These are phyloP conservation scores for Paratrypanosoma confusum DNA, from an alignment of 208 protist species.

Conservation along the genomic window DNA sequence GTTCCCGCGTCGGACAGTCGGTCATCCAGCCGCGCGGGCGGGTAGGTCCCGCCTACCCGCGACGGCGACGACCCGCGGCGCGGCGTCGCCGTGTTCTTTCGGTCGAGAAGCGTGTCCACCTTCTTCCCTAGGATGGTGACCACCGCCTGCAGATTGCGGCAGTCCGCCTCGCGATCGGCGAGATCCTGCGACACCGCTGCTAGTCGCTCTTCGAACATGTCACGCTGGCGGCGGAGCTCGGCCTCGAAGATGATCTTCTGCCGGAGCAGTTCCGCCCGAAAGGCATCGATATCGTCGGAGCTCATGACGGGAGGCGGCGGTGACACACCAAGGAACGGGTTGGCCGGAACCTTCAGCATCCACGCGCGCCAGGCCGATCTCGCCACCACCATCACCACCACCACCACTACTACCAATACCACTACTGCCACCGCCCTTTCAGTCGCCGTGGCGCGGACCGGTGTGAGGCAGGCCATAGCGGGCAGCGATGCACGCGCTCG, in stretches of 20 bases:
- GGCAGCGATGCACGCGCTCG: too few relatives aligned
- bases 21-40: slow-evolving; percentile 10
- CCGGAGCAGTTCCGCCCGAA: slow-evolving; percentile 74
- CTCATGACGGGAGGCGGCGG: slow-evolving; percentile 5
- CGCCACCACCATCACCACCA: too few relatives aligned
- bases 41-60: slow-evolving; percentile 11
- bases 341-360: neutral
- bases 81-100: slow-evolving; percentile 12
- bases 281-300: slow-evolving; percentile 58
- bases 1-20: too few relatives aligned
- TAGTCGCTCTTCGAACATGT: slow-evolving; percentile 64
- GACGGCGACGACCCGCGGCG: slow-evolving; percentile 35
- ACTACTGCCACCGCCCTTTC: too few relatives aligned
- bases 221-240: slow-evolving; percentile 71
- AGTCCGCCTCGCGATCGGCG: slow-evolving; percentile 77
- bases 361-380: neutral
- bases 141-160: slow-evolving; percentile 79
- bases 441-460: too few relatives aligned
- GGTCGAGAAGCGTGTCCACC: slow-evolving; percentile 44
- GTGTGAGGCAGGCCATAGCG: too few relatives aligned
- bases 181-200: slow-evolving; percentile 45
- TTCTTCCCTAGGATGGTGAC: slow-evolving; percentile 83
- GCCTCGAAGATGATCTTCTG: slow-evolving; percentile 85
- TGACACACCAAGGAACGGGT: neutral
- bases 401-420: too few relatives aligned